phyloP scores from a whole-genome alignment of 352 stramenopile genomes.

The Globisporangium rhizosaccharum region DNA sequence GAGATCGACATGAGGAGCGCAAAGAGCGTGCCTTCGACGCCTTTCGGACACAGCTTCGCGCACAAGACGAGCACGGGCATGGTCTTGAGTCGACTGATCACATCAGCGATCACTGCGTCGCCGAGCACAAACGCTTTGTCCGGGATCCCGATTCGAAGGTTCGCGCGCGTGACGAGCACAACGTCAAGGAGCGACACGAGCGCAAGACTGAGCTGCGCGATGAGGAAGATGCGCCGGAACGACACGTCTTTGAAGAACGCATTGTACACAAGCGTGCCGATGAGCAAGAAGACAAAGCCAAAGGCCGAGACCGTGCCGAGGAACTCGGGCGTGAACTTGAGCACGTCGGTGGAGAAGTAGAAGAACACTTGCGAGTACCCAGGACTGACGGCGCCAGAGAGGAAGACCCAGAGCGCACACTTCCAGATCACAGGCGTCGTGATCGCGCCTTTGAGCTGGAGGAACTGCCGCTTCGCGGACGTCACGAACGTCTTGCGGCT shows the following conservation, averaged over 20 bases:
- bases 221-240: conserved; percentile 93
- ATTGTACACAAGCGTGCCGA: conserved; percentile 83
- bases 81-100: conserved; percentile 77
- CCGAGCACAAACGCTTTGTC: conserved; percentile 94
- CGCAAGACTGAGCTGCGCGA: conserved; percentile 70
- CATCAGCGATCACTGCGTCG: conserved; percentile 89
- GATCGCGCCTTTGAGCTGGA: conserved; percentile 74
- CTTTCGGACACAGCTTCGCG: conserved; percentile 91
- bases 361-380: conserved; percentile 94
- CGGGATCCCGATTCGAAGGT: conserved; percentile 89
- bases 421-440: conserved; percentile 91
- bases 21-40: conserved; percentile 96
- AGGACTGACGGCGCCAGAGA: conserved; percentile 91
- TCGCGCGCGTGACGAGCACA: conserved; percentile 90
- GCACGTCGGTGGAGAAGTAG: conserved; percentile 94
- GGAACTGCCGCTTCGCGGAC: conserved; percentile 46
- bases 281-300: conserved; percentile 73
- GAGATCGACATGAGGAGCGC: conserved; percentile 96
- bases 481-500: conserved; percentile 41
- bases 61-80: conserved; percentile 95
- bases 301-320: conserved; percentile 84
- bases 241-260: conserved; percentile 85
- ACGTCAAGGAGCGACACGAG: conserved; percentile 72
- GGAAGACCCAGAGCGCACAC: conserved; percentile 94
- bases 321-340: conserved; percentile 94